Evolutionary conservation across 1,139 yeast genomes (phyloP).

Genomic region (Meyerozyma sp.): DNA sequence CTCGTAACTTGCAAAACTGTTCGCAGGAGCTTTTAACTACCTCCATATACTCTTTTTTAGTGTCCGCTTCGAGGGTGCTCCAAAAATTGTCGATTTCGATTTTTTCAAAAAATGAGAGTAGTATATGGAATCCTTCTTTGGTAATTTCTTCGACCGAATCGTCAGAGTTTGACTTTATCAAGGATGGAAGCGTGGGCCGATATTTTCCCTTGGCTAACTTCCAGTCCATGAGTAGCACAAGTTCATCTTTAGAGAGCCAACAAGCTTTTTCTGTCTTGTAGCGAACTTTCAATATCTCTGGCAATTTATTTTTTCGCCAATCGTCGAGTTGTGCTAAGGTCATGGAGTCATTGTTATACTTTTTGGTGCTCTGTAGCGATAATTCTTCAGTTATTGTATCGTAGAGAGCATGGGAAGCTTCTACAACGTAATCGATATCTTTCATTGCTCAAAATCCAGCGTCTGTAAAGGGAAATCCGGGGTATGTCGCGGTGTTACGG

Average conservation of each 20-base stretch:
- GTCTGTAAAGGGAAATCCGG: not conserved
- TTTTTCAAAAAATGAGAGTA: conserved; percentile 15
- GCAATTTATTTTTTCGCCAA: conserved; percentile 29
- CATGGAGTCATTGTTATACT: conserved; percentile 16
- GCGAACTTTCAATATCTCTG: conserved; percentile 17
- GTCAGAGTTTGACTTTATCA: conserved; percentile 31
- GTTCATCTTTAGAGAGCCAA: conserved; percentile 33
- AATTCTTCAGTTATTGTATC: conserved; percentile 13
- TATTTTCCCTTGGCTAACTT: conserved; percentile 45
- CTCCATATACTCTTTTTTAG: conserved; percentile 11
- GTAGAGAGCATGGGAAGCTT: conserved; percentile 11
- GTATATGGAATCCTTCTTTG: conserved; percentile 19
- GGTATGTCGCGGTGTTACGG: not conserved
- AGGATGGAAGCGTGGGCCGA: conserved; percentile 39
- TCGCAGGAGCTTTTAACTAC: conserved; percentile 22
- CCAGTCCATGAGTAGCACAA: conserved; percentile 43
- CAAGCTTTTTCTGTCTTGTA: conserved; percentile 13
- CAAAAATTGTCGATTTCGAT: conserved; percentile 6
- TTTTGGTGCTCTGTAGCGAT: conserved; percentile 12
- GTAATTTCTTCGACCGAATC: conserved; percentile 24
- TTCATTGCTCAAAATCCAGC: not conserved
- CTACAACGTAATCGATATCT: not conserved
- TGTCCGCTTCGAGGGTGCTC: conserved; percentile 4
- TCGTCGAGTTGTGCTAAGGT: conserved; percentile 28
- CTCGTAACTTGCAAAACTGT: conserved; percentile 29